These are phyloP conservation scores for Schizochytrium sp. DNA, from an alignment of 108 stramenopile genomes.

Conservation along the genomic window DNA sequence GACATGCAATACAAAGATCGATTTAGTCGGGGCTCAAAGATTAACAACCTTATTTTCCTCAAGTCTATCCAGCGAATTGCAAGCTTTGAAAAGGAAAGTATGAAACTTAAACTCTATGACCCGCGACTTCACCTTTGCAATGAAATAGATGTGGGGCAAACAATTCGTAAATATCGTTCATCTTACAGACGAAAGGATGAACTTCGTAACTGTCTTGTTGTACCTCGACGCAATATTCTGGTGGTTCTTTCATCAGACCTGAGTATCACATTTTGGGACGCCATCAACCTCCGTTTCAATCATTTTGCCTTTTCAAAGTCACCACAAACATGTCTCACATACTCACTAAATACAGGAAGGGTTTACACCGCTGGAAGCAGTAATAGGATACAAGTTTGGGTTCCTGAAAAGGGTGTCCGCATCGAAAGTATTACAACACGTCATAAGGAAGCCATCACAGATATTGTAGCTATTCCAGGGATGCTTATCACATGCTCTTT, in stretches of 20 bases:
- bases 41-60: not conserved
- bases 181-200: conserved; percentile 8
- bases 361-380: conserved; percentile 37
- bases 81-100: conserved; percentile 50
- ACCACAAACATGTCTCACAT: conserved; percentile 19
- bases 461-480: not conserved
- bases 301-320: conserved; percentile 32
- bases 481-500: conserved; percentile 38
- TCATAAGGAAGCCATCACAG: conserved; percentile 47
- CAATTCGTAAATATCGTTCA: not conserved
- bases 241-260: conserved; percentile 31
- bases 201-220: not conserved
- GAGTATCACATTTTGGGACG: conserved; percentile 54
- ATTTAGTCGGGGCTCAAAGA: conserved; percentile 1
- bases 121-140: not conserved
- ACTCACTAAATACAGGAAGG: not conserved
- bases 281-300: conserved; percentile 22
- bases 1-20: conserved; percentile 58
- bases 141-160: not conserved
- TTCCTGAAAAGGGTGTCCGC: conserved; percentile 33
- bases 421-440: not conserved
- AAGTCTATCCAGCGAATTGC: not conserved
- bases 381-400: not conserved
- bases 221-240: not conserved
- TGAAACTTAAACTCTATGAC: conserved; percentile 19